These are phyloP conservation scores for Raphanus sativus DNA, from an alignment of 345 rosid species.

Conservation along the genomic window DNA sequence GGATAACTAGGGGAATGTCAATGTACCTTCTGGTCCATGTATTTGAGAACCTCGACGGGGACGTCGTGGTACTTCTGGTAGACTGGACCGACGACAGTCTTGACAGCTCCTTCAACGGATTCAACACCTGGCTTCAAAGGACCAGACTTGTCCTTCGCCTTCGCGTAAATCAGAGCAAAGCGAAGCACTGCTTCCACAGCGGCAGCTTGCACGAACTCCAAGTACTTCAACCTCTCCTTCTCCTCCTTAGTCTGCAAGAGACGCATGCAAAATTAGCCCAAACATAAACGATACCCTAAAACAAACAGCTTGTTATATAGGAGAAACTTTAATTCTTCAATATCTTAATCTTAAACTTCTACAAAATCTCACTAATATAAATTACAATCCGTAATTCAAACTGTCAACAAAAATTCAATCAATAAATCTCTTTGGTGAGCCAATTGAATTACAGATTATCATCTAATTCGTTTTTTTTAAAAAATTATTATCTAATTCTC, in stretches of 20 bases:
- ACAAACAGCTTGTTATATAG: too few relatives aligned
- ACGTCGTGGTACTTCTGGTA: constrained; percentile 63
- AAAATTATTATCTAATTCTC: too few relatives aligned
- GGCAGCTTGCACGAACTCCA: constrained; percentile 81
- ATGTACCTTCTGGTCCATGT: constrained; percentile 78
- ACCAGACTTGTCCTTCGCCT: constrained; percentile 80
- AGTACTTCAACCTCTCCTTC: constrained; percentile 62
- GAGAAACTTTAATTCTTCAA: too few relatives aligned
- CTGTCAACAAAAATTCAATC: too few relatives aligned
- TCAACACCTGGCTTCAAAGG: constrained; percentile 83
- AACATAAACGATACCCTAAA: background rate
- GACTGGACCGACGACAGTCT: constrained; percentile 73
- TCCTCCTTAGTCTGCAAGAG: constrained; percentile 37
- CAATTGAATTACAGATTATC: too few relatives aligned
- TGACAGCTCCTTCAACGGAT: constrained; percentile 77
- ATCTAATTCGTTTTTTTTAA: too few relatives aligned
- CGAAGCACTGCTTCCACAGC: constrained; percentile 57
- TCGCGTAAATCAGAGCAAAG: constrained; percentile 55
- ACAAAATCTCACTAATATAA: too few relatives aligned
- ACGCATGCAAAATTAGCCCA: constrained; percentile 12
- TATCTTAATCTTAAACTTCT: too few relatives aligned
- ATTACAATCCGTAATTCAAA: too few relatives aligned
- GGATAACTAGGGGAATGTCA: background rate
- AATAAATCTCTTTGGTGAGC: too few relatives aligned
- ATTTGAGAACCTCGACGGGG: constrained; percentile 67